Conservation (phyloP, 108 stramenopile genomes). For the Pseudonitzschia pungens region DNA sequence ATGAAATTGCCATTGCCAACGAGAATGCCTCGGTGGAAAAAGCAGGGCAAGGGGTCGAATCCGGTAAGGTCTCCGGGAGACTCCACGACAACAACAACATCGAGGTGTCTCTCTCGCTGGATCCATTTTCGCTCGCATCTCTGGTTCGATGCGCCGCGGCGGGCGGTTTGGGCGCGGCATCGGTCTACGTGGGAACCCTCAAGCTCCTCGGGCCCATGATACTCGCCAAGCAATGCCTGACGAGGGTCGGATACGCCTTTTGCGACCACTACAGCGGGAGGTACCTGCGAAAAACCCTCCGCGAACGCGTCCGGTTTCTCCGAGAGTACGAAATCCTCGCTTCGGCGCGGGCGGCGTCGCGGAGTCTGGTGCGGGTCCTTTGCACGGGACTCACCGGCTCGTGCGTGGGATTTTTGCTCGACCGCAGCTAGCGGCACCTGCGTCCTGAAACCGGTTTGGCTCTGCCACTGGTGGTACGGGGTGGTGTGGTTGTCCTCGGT, state of each 20-base stretch:
- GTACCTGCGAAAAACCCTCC: conserved; percentile 54
- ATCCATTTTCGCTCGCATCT: conserved; percentile 20
- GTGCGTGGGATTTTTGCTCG: conserved; percentile 37
- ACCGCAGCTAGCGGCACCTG: conserved; percentile 32
- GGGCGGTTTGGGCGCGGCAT: background rate
- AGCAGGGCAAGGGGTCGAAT: background rate
- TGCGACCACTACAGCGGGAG: conserved; percentile 62
- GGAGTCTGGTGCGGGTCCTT: conserved; percentile 46
- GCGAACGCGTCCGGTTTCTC: conserved; percentile 44
- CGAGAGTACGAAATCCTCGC: conserved; percentile 66
- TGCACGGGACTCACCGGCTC: conserved; percentile 39
- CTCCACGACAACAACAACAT: conserved; percentile 1
- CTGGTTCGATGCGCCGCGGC: background rate
- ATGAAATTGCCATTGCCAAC: background rate
- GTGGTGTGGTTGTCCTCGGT: conserved; percentile 64
- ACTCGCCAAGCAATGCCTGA: conserved; percentile 35
- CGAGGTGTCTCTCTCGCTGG: conserved; percentile 24
- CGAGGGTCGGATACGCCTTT: conserved; percentile 15
- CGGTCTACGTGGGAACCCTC: conserved; percentile 39
- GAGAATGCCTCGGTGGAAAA: background rate
- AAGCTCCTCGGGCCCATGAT: conserved; percentile 48
- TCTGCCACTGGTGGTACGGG: conserved; percentile 54
- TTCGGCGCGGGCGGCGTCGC: conserved; percentile 40
- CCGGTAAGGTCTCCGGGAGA: background rate
- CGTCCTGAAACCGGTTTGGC: conserved; percentile 16